A percentile compares a stretch with the other conserved stretches of the same genome.
Evolutionary conservation across 768 basidiomycete genomes (phyloP).

Genomic region (Polyporus arcularius): DNA sequence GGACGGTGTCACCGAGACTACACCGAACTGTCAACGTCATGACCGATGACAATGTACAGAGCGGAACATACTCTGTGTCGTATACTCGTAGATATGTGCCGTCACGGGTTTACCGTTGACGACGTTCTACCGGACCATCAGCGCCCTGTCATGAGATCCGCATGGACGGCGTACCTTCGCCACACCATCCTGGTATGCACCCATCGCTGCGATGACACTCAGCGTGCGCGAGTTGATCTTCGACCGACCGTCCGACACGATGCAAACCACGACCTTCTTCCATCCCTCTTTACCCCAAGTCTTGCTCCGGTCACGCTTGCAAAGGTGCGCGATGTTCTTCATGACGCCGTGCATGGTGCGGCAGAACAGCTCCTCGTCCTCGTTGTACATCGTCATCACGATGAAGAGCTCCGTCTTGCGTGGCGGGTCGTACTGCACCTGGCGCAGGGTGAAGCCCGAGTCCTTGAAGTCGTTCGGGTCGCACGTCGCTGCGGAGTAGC

Average conservation of each 20-base stretch:
- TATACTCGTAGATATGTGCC: slow-evolving; percentile 93
- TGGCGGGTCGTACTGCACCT: slow-evolving; percentile 89
- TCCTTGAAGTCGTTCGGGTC: slow-evolving; percentile 92
- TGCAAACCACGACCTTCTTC: slow-evolving; percentile 97
- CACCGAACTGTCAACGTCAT: slow-evolving; percentile 8
- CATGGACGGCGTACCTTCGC: slow-evolving; percentile 60
- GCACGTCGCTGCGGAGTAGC: slow-evolving; percentile 93
- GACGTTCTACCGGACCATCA: slow-evolving; percentile 47
- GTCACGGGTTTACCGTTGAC: slow-evolving; percentile 82
- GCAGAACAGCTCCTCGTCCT: slow-evolving; percentile 87
- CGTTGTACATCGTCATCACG: slow-evolving; percentile 98
- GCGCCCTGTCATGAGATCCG: neutral
- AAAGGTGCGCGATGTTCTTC: slow-evolving; percentile 89
- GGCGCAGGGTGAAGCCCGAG: slow-evolving; percentile 82
- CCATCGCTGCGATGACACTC: slow-evolving; percentile 90
- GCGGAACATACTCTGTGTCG: slow-evolving; percentile 72
- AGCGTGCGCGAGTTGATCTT: slow-evolving; percentile 86
- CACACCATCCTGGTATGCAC: slow-evolving; percentile 92
- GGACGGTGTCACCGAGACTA: slow-evolving; percentile 80
- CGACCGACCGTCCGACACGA: slow-evolving; percentile 82
- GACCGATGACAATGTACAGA: neutral
- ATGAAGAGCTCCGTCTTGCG: slow-evolving; percentile 93
- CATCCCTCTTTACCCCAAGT: slow-evolving; percentile 98
- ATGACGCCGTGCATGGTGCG: slow-evolving; percentile 96
- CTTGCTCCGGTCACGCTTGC: slow-evolving; percentile 82